These are phyloP conservation scores for Neofusicoccum umdonicola DNA, from an alignment of 2,329 filamentous ascomycete species.

Conservation along the genomic window DNA sequence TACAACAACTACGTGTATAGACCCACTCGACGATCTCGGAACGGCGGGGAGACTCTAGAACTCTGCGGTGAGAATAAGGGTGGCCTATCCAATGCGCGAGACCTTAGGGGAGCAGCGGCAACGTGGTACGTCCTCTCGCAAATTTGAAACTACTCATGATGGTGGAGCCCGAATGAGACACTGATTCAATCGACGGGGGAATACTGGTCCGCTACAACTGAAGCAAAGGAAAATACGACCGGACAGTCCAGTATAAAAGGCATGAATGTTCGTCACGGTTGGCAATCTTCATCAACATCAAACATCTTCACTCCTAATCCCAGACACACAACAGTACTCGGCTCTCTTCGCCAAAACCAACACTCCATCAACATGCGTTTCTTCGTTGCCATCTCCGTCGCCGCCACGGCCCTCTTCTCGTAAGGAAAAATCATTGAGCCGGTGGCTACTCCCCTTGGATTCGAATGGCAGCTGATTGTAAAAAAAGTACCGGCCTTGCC, in stretches of 20 bases:
- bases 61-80: not conserved
- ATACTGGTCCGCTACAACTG: not conserved
- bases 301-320: not conserved
- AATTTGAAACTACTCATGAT: not conserved
- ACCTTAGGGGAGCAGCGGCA: not conserved
- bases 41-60: too few relatives aligned
- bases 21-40: not conserved
- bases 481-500: not conserved
- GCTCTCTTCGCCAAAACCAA: not conserved
- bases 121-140: not conserved
- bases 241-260: not conserved
- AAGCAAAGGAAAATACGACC: not conserved
- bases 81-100: not conserved
- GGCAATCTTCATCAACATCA: not conserved
- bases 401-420: not conserved
- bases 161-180: not conserved
- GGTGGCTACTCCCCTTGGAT: not conserved
- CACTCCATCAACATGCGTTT: not conserved
- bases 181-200: not conserved
- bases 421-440: not conserved
- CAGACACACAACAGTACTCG: not conserved
- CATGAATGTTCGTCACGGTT: not conserved
- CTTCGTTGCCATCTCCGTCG: not conserved
- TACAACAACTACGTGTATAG: not conserved
- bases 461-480: not conserved